These are phyloP conservation scores for Barbatosphaeria neglecta DNA, from an alignment of 495 filamentous ascomycete genomes.

Conservation along the genomic window DNA sequence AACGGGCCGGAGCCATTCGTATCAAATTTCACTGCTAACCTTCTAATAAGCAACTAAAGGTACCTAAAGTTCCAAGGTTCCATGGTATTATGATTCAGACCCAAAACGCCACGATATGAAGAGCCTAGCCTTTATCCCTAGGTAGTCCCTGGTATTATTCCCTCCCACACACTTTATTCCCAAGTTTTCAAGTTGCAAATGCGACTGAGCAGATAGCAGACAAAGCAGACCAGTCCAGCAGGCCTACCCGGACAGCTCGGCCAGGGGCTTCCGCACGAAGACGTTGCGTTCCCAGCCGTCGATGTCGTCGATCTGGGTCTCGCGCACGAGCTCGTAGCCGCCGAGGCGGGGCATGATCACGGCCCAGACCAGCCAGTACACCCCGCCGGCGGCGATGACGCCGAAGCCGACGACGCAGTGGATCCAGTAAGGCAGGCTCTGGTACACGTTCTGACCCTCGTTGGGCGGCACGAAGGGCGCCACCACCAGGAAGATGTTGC, in stretches of 20 bases:
- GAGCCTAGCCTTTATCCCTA: too few species aligned
- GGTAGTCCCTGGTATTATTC: too few species aligned
- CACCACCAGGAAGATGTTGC: constrained; percentile 35
- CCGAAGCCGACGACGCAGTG: constrained; percentile 35
- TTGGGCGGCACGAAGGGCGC: constrained; percentile 32
- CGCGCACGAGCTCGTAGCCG: constrained; percentile 48
- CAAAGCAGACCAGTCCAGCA: too few species aligned
- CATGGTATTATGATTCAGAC: too few species aligned
- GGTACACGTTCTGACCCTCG: constrained; percentile 29
- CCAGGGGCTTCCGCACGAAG: constrained; percentile 15
- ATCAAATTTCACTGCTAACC: too few species aligned
- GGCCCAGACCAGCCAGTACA: constrained; percentile 68
- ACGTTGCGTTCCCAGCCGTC: constrained; percentile 32
- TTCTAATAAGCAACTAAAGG: too few species aligned
- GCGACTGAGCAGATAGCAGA: too few species aligned
- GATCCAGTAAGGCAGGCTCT: constrained; percentile 31
- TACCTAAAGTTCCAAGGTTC: too few species aligned
- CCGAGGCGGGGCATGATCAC: constrained; percentile 47
- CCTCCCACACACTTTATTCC: too few species aligned
- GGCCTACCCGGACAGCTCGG: neutral
- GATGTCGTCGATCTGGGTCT: constrained; percentile 23
- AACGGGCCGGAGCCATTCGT: too few species aligned
- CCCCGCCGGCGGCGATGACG: constrained; percentile 32
- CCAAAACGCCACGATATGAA: too few species aligned
- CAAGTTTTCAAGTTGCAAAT: too few species aligned